A percentile compares a stretch with the other conserved stretches of the same genome.
phyloP scores from a whole-genome alignment of 257 asterid species.

The Primulina eburnea region DNA sequence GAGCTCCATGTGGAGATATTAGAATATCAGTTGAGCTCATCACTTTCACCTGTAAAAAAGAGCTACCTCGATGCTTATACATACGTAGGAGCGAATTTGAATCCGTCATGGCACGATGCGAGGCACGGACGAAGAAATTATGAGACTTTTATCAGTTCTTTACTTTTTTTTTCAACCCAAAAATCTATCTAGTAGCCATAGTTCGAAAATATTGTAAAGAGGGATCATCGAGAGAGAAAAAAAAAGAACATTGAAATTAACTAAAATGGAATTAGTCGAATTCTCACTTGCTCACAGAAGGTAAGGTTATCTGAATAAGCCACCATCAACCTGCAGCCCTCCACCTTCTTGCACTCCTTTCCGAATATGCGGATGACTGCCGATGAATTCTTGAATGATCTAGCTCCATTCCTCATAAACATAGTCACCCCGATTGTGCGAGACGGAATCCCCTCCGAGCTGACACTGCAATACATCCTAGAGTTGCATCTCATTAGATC shows the following conservation, averaged over 20 bases:
- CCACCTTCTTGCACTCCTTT: constrained; percentile 48
- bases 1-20: constrained; percentile 82
- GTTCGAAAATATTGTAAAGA: no score
- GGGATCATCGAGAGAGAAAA: no score
- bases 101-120: no score
- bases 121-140: no score
- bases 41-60: constrained; percentile 41
- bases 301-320: constrained; percentile 58
- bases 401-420: constrained; percentile 58
- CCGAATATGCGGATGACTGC: constrained; percentile 48
- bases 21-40: constrained; percentile 64
- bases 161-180: no score
- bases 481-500: constrained; percentile 65
- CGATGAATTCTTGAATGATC: constrained; percentile 59
- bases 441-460: constrained; percentile 16
- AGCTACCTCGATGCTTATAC: no score
- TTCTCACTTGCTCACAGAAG: constrained; percentile 60
- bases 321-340: constrained; percentile 53
- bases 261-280: not conserved
- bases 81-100: no score
- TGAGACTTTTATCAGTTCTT: no score
- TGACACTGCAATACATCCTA: constrained; percentile 47
- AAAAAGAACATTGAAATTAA: not conserved
- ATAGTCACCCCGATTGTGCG: constrained; percentile 53
- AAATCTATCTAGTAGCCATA: no score